These are phyloP conservation scores for Fusarium concolor DNA, from an alignment of 2,329 filamentous ascomycete genomes.

Conservation along the genomic window DNA sequence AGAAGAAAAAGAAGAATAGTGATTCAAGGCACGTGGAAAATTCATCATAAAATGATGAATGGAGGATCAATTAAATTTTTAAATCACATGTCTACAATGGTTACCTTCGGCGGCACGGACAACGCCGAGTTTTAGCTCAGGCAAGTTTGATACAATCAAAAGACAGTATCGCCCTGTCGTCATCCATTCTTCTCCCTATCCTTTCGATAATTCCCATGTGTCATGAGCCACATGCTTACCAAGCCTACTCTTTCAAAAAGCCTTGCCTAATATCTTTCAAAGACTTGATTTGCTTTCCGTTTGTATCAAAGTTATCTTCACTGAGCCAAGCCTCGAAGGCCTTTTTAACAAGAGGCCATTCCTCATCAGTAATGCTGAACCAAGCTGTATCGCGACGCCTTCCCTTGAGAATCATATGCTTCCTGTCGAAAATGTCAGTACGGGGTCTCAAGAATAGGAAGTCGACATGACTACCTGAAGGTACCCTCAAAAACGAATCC, in stretches of 20 bases:
- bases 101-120: too few relatives aligned
- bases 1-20: too few relatives aligned
- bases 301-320: conserved; percentile 65
- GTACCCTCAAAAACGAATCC: conserved; percentile 70
- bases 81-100: neutral
- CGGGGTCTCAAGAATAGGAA: fast-evolving
- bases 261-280: conserved; percentile 51
- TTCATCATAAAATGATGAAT: neutral
- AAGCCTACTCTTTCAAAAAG: neutral
- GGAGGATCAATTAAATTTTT: neutral
- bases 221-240: neutral
- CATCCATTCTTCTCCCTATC: neutral
- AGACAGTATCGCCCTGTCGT: neutral
- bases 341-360: conserved; percentile 63
- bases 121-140: neutral
- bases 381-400: conserved; percentile 69
- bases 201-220: too few relatives aligned
- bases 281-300: conserved; percentile 62
- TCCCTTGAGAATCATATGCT: conserved; percentile 71
- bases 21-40: neutral
- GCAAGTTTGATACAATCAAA: neutral
- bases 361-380: conserved; percentile 68
- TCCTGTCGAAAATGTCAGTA: conserved; percentile 43
- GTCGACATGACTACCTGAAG: conserved; percentile 56
- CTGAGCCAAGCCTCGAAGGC: conserved; percentile 67